phyloP scores from a whole-genome alignment of 176 grass and related monocot species.

The Carex pumila region DNA sequence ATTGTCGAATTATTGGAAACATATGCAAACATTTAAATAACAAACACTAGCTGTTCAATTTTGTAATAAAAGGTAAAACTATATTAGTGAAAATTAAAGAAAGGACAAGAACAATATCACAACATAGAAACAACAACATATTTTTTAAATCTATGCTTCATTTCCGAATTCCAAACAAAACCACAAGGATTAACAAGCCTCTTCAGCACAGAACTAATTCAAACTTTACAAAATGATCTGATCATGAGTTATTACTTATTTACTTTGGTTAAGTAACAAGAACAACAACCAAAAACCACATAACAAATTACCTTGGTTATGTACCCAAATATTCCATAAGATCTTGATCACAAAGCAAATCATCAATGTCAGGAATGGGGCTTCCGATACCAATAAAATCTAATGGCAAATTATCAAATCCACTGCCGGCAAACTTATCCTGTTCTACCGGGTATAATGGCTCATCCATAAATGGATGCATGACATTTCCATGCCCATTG shows the following conservation, averaged over 20 bases:
- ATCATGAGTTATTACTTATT: background rate
- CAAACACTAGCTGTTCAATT: no score
- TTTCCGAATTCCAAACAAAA: background rate
- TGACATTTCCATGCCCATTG: slow-evolving; percentile 22
- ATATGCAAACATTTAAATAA: no score
- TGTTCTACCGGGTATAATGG: slow-evolving; percentile 46
- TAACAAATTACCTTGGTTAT: slow-evolving; percentile 33
- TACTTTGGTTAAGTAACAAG: background rate
- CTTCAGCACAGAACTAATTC: background rate
- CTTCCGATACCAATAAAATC: slow-evolving; percentile 83
- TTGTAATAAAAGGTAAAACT: no score
- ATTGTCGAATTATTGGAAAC: no score
- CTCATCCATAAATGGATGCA: slow-evolving; percentile 53
- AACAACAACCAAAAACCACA: slow-evolving; percentile 3
- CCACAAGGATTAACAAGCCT: background rate
- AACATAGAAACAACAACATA: background rate
- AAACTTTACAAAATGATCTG: background rate
- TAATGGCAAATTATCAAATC: slow-evolving; percentile 61
- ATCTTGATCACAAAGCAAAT: slow-evolving; percentile 84
- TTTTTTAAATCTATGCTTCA: background rate
- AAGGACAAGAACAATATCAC: background rate
- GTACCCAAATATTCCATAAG: slow-evolving; percentile 95
- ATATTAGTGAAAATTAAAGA: no score
- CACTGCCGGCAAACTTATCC: slow-evolving; percentile 77
- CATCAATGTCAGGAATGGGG: slow-evolving; percentile 75